These are phyloP conservation scores for Silene uniflora DNA, from an alignment of 148 eudicot species.

Conservation along the genomic window DNA sequence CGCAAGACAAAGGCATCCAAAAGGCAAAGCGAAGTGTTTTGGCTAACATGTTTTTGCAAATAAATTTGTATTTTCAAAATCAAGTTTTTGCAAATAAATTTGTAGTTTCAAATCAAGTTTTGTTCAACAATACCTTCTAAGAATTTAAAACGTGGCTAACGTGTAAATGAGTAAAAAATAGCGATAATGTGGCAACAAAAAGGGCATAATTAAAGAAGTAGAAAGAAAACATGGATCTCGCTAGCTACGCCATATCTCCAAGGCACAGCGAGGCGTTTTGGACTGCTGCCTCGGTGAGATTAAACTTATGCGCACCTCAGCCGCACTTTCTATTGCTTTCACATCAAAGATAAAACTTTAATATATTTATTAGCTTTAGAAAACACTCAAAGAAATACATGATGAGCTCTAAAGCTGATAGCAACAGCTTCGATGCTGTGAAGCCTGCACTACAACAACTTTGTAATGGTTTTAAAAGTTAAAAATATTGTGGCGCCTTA, in stretches of 20 bases:
- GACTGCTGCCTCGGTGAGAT: too few species aligned
- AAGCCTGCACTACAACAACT: neutral
- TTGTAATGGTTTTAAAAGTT: neutral
- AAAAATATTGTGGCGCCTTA: neutral
- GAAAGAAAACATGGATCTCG: neutral
- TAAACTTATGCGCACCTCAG: too few species aligned
- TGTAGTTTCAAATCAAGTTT: neutral
- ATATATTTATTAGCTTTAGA: neutral
- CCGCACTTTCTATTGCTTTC: neutral
- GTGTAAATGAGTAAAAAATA: too few species aligned
- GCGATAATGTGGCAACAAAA: neutral
- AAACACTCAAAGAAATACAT: neutral
- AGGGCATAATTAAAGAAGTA: neutral
- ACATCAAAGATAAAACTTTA: neutral
- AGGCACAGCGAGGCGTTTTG: neutral
- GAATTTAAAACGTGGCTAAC: neutral
- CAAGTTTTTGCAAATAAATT: neutral
- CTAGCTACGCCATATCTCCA: neutral
- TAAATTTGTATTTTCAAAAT: neutral
- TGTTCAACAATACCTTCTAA: neutral
- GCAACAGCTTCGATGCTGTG: neutral
- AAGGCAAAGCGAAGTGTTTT: neutral
- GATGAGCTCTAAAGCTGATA: neutral
- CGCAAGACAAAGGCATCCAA: neutral
- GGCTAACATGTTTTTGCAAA: neutral